Evolutionary conservation across 1,284 basidiomycete genomes (phyloP), one percentile per base, ranked within the genome.

Genomic region (Marasmius oreades): DNA sequence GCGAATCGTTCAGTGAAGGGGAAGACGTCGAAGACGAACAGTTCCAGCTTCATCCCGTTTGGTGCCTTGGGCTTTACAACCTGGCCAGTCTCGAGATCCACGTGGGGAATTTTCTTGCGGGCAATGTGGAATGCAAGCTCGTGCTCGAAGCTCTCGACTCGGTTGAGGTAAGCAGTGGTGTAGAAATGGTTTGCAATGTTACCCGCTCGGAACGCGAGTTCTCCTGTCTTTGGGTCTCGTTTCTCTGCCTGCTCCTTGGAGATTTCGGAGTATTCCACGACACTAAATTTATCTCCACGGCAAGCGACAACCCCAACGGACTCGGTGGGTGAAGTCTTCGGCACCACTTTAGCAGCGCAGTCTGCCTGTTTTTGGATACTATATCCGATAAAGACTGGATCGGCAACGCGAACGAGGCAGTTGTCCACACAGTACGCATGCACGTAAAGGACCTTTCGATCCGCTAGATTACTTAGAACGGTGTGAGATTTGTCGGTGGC

Each of bases 131-230:
- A 98, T 23, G 95, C 89, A 74, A 99, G 92, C 63, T 93, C 78
- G 45, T 84, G 77, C 73, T 98, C 96, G 70, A 98, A 95, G 1
- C 81, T 76, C 64, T 91, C 86, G 59, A 96, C 88, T 33, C 77
- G 72, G 59, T 90, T 82, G 58, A 99, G 82, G 78, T 94, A 99
- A 20, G 79, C 73, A 45, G 88, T 88, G 45, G 95, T 96, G 77
- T 98, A 99, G 73, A 98, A 98, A 75, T 99, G 97, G 76, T 98
- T 99, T 67, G 83, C 97, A 69, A 99, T 98, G 78, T 99, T 99
- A 53, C 85, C 97, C 2, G 95, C 96, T 59, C 95, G 85, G 85
- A 96, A 98, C 18, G 84, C 76, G 55, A 99, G 84, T 60, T 92
- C 86, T 54, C 87, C 90, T 0, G 82, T 82, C 52, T 82, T 75